A percentile compares a stretch with the other conserved stretches of the same genome.
Conservation (phyloP, 192 early-diverging fungal species). For the Spizellomyces sp. region DNA sequence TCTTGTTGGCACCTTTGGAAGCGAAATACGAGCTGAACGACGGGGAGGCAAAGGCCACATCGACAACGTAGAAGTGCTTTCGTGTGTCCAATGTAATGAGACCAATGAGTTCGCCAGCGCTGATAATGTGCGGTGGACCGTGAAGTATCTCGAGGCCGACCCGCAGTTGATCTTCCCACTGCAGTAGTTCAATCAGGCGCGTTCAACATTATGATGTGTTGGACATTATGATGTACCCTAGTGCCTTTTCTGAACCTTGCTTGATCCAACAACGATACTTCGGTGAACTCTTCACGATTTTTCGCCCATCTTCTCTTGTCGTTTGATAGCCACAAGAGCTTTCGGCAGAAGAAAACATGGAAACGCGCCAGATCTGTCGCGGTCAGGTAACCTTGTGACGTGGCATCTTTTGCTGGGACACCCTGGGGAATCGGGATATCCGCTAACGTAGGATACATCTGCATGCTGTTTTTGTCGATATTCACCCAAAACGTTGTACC, state of each 20-base stretch:
- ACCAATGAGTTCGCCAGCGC: constrained; percentile 6
- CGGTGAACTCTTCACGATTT: neutral
- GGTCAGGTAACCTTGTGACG: constrained; percentile 12
- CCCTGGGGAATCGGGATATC: too few species aligned
- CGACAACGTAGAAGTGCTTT: constrained; percentile 20
- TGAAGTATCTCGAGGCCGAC: constrained; percentile 19
- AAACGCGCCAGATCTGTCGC: constrained; percentile 20
- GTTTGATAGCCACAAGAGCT: constrained; percentile 14
- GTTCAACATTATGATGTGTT: neutral
- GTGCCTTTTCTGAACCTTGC: constrained; percentile 32
- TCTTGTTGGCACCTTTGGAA: neutral
- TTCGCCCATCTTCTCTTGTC: neutral
- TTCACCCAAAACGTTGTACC: too few species aligned
- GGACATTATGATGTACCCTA: neutral
- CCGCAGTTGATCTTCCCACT: constrained; percentile 36
- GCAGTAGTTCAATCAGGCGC: neutral
- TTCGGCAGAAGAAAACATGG: constrained; percentile 16
- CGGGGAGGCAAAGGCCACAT: constrained; percentile 16
- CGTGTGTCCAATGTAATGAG: constrained; percentile 17
- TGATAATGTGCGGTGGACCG: constrained; percentile 1
- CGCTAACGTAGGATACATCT: too few species aligned
- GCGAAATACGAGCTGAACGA: neutral
- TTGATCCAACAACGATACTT: neutral
- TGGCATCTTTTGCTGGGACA: neutral
- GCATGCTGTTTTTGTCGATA: too few species aligned